phyloP scores from a whole-genome alignment of 2,329 filamentous ascomycete genomes.

The Sporothrix schenckii region DNA sequence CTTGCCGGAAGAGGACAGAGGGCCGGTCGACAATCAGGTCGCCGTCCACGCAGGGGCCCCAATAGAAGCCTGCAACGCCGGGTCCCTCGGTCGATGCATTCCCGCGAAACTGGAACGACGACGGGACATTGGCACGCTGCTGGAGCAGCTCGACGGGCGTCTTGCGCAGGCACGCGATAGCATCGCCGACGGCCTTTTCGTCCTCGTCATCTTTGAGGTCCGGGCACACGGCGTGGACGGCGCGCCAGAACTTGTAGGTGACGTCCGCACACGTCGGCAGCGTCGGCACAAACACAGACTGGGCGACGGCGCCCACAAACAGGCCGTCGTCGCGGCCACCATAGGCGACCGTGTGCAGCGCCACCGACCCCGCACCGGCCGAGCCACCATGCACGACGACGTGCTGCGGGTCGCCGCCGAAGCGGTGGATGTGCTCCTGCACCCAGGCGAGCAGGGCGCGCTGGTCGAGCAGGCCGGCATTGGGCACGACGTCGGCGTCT shows the following conservation, averaged over 20 bases:
- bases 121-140: conserved; percentile 48
- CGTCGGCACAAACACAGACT: conserved; percentile 55
- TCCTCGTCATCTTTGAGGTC: not conserved
- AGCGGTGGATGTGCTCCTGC: conserved; percentile 55
- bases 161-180: conserved; percentile 49
- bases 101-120: conserved; percentile 42
- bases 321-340: conserved; percentile 51
- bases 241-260: conserved; percentile 34
- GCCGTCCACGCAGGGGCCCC: conserved; percentile 56
- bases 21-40: conserved; percentile 50
- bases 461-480: conserved; percentile 64
- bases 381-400: conserved; percentile 33
- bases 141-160: conserved; percentile 46
- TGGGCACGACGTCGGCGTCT: not conserved
- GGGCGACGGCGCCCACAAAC: conserved; percentile 52
- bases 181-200: not conserved
- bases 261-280: conserved; percentile 51
- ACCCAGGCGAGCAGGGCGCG: conserved; percentile 63
- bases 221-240: conserved; percentile 10
- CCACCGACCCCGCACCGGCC: conserved; percentile 33
- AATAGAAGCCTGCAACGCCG: conserved; percentile 48
- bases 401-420: conserved; percentile 36
- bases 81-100: conserved; percentile 28
- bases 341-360: conserved; percentile 44
- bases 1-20: conserved; percentile 46